Evolutionary conservation across 257 asterid genomes (phyloP).

Genomic region (Primulina eburnea): DNA sequence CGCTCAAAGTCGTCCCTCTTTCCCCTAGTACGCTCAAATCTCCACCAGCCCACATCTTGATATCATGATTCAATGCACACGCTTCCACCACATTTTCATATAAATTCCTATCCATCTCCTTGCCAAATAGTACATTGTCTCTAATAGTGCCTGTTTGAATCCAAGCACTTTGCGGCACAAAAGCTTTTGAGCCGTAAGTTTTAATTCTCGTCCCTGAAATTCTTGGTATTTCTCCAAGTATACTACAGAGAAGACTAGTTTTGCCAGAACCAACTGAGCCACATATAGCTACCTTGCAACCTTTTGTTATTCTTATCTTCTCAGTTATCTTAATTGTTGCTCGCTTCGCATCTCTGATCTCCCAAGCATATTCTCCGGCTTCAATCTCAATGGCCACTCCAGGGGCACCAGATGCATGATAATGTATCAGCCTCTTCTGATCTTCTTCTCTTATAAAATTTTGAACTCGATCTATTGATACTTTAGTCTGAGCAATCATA

Average conservation of each 20-base stretch:
- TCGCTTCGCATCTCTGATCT: slow-evolving; percentile 33
- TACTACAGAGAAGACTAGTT: slow-evolving; percentile 64
- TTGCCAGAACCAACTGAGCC: slow-evolving; percentile 90
- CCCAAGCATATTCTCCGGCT: slow-evolving; percentile 71
- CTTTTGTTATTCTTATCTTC: slow-evolving; percentile 47
- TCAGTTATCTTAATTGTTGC: slow-evolving; percentile 49
- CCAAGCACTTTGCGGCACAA: slow-evolving; percentile 90
- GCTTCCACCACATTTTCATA: slow-evolving; percentile 67
- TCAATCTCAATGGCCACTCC: slow-evolving; percentile 64
- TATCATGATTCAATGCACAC: slow-evolving; percentile 68
- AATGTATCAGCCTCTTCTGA: slow-evolving; percentile 37
- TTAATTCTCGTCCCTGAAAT: slow-evolving; percentile 54
- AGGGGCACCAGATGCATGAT: slow-evolving; percentile 24
- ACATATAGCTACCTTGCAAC: slow-evolving; percentile 69
- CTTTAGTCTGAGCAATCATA: slow-evolving; percentile 77
- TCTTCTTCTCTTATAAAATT: slow-evolving; percentile 52
- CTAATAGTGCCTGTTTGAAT: slow-evolving; percentile 77
- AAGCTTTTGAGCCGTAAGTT: slow-evolving; percentile 66
- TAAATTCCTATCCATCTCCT: slow-evolving; percentile 50
- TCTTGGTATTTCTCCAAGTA: slow-evolving; percentile 74
- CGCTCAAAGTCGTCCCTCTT: slow-evolving; percentile 69
- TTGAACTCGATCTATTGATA: slow-evolving; percentile 60
- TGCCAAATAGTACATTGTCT: slow-evolving; percentile 77
- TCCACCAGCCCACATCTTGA: slow-evolving; percentile 60
- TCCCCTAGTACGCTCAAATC: slow-evolving; percentile 72